Percentiles rank a stretch among this genome's conserved stretches.
Evolutionary conservation across 1,139 yeast genomes (phyloP).

Genomic region (Dujonia santamariae): DNA sequence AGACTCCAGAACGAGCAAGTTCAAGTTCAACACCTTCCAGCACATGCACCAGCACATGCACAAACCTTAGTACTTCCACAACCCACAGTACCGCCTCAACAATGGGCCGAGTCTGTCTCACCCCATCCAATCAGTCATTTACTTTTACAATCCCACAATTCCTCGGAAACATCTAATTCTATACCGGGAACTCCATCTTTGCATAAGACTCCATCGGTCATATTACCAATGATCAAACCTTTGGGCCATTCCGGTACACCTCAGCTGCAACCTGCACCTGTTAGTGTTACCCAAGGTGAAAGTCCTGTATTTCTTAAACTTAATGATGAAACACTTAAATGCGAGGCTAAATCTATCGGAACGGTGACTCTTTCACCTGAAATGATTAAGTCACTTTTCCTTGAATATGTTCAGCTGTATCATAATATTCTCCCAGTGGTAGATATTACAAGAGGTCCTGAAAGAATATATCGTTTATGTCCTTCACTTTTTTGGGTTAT

Average conservation of each 20-base stretch:
- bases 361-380: constrained; percentile 57
- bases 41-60: too few relatives aligned
- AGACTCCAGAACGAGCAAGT: neutral
- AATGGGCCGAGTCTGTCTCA: constrained; percentile 6
- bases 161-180: constrained; percentile 22
- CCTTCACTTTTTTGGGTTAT: constrained; percentile 95
- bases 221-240: neutral
- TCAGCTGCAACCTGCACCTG: too few relatives aligned
- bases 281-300: too few relatives aligned
- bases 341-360: constrained; percentile 55
- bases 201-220: constrained; percentile 6
- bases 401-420: constrained; percentile 69
- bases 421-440: constrained; percentile 88
- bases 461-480: constrained; percentile 68
- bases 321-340: constrained; percentile 35
- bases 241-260: too few relatives aligned
- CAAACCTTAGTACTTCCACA: constrained; percentile 5
- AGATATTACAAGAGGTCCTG: constrained; percentile 79
- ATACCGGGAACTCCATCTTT: constrained; percentile 36
- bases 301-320: too few relatives aligned
- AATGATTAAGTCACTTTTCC: constrained; percentile 61
- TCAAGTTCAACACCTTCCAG: too few relatives aligned
- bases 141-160: constrained; percentile 9
- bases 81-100: constrained; percentile 1
- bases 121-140: constrained; percentile 4